Base-by-base conservation (phyloP, 140 eudicot genomes). In the Ambrosia hybrid region DNA sequence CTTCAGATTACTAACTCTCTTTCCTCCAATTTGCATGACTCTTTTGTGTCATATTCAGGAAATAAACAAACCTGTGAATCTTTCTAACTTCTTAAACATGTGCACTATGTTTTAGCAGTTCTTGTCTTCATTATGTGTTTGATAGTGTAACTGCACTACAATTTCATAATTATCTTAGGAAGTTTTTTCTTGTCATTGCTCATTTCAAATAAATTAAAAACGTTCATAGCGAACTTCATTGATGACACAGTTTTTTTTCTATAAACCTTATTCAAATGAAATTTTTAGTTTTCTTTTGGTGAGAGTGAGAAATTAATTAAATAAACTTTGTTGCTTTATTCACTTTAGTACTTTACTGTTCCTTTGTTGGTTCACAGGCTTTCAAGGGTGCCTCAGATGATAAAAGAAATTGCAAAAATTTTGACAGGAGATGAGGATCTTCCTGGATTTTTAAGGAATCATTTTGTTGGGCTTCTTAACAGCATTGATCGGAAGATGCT, bases 401-500 rank as follows among this genome's bases (percentile, higher is more conserved):
- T 95, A 78, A 77, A 78, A 84, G 91, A 91, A 82, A 88, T 95
- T 74, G 89, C 99, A 53, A 83, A 71, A 80, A 85, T 95, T 73
- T 78, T 95, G 67, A 91, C 89, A 57, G 99, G 86, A 15, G 79
- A 63, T 39, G 95, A 88, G 58, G 99, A 95, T 78, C 85, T 95
- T 79, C 92, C 99, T 26, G 99, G 89, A 13, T 91, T 95, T 84
- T 78, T 95, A 74, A 91, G 87, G 72, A 85, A 76, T 76, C 95
- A 95, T 82, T 89, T 95, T 82, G 95, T 85, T 77, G 89, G 92
- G 76, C 93, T 95, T 55, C 97, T 95, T 48, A 91, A 95, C 78
- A 85, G 97, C 81, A 88, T 95, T 56, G 92, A 89, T 73, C 85
- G 95, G 57, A 95, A 91, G 77, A 88, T 95, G 97, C 97, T 95